phyloP scores from a whole-genome alignment of 2,329 filamentous ascomycete genomes.

The Monascus ruber region DNA sequence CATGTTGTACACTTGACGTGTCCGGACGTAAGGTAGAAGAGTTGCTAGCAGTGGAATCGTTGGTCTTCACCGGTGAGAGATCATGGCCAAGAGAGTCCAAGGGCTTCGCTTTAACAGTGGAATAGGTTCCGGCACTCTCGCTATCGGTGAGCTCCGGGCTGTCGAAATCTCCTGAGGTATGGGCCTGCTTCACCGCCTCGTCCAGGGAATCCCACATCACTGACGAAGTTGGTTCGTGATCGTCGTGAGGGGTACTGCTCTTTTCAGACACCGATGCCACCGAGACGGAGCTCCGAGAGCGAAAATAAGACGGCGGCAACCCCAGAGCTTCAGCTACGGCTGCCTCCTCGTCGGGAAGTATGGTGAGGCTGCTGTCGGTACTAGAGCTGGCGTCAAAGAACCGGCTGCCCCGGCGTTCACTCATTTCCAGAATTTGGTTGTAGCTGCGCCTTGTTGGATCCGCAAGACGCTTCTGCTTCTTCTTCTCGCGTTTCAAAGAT shows the following conservation, averaged over 20 bases:
- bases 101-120: too few relatives aligned
- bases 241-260: slow-evolving; percentile 22
- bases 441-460: slow-evolving; percentile 69
- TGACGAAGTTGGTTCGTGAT: slow-evolving; percentile 10
- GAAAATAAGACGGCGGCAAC: slow-evolving; percentile 21
- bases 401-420: slow-evolving; percentile 39
- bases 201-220: slow-evolving; percentile 13
- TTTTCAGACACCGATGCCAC: slow-evolving; percentile 15
- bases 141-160: slow-evolving; percentile 6
- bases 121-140: slow-evolving; percentile 12
- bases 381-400: slow-evolving; percentile 42
- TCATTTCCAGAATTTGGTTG: slow-evolving; percentile 61
- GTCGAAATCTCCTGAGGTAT: background rate
- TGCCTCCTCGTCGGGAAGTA: slow-evolving; percentile 36
- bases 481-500: slow-evolving; percentile 76
- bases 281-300: slow-evolving; percentile 24
- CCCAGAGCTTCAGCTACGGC: slow-evolving; percentile 41
- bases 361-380: slow-evolving; percentile 34
- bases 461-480: slow-evolving; percentile 71
- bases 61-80: background rate
- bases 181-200: slow-evolving; percentile 13
- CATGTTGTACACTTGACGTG: background rate
- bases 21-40: background rate
- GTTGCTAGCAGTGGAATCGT: background rate
- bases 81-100: too few relatives aligned